Conservation (phyloP, 2,329 filamentous ascomycete genomes). For the Didymella segeticola region DNA sequence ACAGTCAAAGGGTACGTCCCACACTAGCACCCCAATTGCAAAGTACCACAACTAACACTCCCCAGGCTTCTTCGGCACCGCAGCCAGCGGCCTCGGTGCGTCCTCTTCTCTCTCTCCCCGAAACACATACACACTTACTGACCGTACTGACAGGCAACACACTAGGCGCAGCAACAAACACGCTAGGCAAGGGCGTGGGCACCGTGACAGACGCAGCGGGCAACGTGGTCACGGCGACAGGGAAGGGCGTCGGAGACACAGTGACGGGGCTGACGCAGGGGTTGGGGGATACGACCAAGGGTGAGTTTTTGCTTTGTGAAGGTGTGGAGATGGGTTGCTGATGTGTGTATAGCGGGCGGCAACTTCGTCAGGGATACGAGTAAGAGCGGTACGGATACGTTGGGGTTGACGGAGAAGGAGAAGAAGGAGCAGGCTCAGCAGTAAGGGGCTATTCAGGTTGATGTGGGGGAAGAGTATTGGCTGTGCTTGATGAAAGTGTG, state of each 20-base stretch:
- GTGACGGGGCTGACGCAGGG: constrained; percentile 44
- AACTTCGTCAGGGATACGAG: constrained; percentile 39
- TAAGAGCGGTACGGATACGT: constrained; percentile 31
- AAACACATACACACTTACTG: neutral
- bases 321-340: constrained; percentile 4
- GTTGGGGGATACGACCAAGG: constrained; percentile 45
- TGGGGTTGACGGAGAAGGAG: constrained; percentile 26
- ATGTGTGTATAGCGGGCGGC: constrained; percentile 32
- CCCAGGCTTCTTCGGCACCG: constrained; percentile 45
- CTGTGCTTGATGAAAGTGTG: too few species aligned
- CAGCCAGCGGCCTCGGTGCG: constrained; percentile 40
- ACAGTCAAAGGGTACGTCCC: constrained; percentile 31
- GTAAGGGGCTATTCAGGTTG: too few species aligned
- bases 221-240: constrained; percentile 40
- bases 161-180: constrained; percentile 43
- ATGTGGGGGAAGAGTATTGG: too few species aligned
- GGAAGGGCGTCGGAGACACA: constrained; percentile 47
- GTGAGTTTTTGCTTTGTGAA: too few species aligned
- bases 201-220: constrained; percentile 41
- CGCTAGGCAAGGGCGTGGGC: constrained; percentile 42
- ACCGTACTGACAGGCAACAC: constrained; percentile 44
- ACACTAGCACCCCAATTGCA: too few species aligned
- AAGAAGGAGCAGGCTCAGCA: constrained; percentile 24
- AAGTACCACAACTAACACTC: too few species aligned
- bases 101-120: neutral